phyloP scores from a whole-genome alignment of 2,329 filamentous ascomycete genomes.

The Aspergillus clavatus region DNA sequence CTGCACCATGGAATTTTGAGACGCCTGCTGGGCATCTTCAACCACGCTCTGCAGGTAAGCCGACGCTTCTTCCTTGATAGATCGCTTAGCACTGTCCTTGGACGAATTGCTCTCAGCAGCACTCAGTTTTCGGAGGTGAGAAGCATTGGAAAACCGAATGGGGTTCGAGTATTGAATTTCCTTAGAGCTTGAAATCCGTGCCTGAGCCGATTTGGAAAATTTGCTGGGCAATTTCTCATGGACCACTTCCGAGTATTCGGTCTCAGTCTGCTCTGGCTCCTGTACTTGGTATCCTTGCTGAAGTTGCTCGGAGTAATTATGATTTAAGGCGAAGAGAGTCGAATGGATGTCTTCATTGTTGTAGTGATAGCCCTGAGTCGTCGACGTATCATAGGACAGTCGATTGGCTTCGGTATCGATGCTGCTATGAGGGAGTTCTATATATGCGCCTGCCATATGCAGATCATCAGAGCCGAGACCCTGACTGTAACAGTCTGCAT shows the following conservation, averaged over 20 bases:
- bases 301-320: neutral
- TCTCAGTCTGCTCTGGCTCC: neutral
- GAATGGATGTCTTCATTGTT: neutral
- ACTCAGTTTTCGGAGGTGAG: neutral
- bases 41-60: slow-evolving; percentile 6
- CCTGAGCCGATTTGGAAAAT: neutral
- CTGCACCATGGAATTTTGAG: neutral
- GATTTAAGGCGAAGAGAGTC: neutral
- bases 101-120: neutral
- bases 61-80: slow-evolving; percentile 8
- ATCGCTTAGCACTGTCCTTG: slow-evolving; percentile 1
- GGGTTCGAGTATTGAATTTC: neutral
- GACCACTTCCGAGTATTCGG: neutral
- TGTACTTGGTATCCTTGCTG: neutral
- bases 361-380: neutral
- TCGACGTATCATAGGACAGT: slow-evolving; percentile 9
- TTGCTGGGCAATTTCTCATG: neutral
- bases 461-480: neutral
- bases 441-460: slow-evolving; percentile 1
- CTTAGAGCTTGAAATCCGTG: neutral
- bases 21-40: slow-evolving; percentile 1
- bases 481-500: neutral
- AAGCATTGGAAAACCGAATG: neutral
- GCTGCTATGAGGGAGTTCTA: slow-evolving; percentile 8
- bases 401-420: slow-evolving; percentile 9